These are phyloP conservation scores for Pyrenophora teres DNA, from an alignment of 2,329 filamentous ascomycete species.

Conservation along the genomic window DNA sequence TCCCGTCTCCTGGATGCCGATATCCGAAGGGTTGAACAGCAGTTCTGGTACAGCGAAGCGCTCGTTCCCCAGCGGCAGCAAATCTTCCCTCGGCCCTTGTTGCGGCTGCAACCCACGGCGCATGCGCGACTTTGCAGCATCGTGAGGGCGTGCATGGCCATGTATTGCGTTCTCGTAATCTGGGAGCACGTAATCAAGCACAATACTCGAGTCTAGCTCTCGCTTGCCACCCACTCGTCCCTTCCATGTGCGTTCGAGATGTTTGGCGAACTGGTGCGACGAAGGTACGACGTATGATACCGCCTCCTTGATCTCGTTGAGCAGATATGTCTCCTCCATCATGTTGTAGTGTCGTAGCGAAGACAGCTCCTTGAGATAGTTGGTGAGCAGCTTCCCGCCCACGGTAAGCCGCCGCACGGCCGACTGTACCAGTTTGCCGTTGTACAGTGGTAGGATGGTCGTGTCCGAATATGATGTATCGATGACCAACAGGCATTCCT, in stretches of 20 bases:
- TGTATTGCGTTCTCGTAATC: constrained; percentile 69
- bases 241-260: constrained; percentile 86
- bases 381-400: constrained; percentile 91
- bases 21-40: constrained; percentile 82
- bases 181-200: constrained; percentile 89
- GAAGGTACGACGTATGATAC: constrained; percentile 81
- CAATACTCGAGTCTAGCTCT: constrained; percentile 61
- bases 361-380: constrained; percentile 86
- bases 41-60: constrained; percentile 89
- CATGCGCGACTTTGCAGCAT: constrained; percentile 65
- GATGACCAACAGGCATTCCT: constrained; percentile 83
- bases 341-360: constrained; percentile 94
- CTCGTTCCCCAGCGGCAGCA: constrained; percentile 87
- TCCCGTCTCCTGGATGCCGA: constrained; percentile 82
- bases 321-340: constrained; percentile 88
- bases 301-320: constrained; percentile 94
- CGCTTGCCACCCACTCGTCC: constrained; percentile 60
- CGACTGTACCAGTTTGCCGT: constrained; percentile 77
- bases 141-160: constrained; percentile 77
- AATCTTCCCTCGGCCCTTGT: constrained; percentile 68
- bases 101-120: constrained; percentile 55
- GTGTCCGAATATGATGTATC: constrained; percentile 95
- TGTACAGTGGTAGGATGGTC: constrained; percentile 83
- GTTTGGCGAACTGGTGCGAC: constrained; percentile 62
- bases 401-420: constrained; percentile 85